phyloP scores from a whole-genome alignment of 257 asterid genomes.

The Cynanchum wilfordii region DNA sequence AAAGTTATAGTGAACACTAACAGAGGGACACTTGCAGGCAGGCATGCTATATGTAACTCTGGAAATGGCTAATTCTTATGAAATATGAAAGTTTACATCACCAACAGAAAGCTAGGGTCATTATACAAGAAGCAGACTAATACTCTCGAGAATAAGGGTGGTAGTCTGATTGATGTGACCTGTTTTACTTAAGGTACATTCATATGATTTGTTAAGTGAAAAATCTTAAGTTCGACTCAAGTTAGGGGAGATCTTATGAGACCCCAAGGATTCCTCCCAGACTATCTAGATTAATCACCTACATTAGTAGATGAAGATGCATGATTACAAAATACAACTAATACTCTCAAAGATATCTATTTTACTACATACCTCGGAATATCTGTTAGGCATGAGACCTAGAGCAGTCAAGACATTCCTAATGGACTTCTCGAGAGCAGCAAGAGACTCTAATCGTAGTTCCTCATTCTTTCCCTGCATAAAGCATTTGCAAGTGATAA shows the following conservation, averaged over 20 bases:
- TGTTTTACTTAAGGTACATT: too few relatives aligned
- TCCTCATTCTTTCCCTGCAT: conserved; percentile 91
- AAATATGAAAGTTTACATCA: background rate
- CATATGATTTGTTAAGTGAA: too few relatives aligned
- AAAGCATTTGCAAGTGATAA: conserved; percentile 14
- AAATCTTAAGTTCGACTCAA: too few relatives aligned
- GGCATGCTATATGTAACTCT: background rate
- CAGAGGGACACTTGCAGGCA: background rate
- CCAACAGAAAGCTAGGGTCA: background rate
- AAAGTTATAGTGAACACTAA: background rate
- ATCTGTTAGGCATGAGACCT: conserved; percentile 78
- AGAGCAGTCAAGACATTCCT: conserved; percentile 48
- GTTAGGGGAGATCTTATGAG: too few relatives aligned
- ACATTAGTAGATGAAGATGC: too few relatives aligned
- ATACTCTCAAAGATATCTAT: background rate
- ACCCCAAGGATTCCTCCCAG: too few relatives aligned
- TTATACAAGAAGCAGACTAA: background rate
- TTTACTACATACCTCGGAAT: conserved; percentile 45
- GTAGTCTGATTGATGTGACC: too few relatives aligned
- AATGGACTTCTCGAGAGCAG: conserved; percentile 56
- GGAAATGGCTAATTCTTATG: background rate
- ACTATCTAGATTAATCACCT: too few relatives aligned
- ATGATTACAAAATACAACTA: too few relatives aligned
- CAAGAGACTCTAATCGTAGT: conserved; percentile 62
- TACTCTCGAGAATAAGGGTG: too few relatives aligned